Evolutionary conservation across 129 eudicot genomes (phyloP), one percentile per base, ranked within the genome.

Genomic region (Flaveria bidentis): DNA sequence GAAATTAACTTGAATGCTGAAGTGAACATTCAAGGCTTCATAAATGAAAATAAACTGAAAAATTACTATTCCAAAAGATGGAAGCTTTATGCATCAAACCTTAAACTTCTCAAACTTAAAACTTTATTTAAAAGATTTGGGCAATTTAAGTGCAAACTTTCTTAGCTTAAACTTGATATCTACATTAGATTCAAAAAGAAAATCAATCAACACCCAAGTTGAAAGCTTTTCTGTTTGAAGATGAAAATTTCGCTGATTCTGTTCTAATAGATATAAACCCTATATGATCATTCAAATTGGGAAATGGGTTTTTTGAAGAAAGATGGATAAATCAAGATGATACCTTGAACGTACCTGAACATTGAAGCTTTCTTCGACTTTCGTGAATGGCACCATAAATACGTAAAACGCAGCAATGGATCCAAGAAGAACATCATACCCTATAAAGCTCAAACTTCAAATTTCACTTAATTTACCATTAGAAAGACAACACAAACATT

Each of bases 311-410:
- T 28, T 4, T 30, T 30, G 5, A 30, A 30, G 36, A 30, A 30
- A 30, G 5, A 30, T 3, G 0, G 36, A 4, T 30, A 30, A 30
- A 30, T 30, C 36, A 3, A 30, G 5, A 30, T 15, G 53, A 60
- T 47, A 23, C 13, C 17, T 28, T 18, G 16, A 56, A 52, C 25
- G 33, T 69, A 91, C 98, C 96, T 95, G 99, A 76, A 95, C 84
- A 82, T 95, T 95, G 83, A 95, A 95, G 84, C 99, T 95, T 86
- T 95, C 99, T 89, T 95, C 99, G 50, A 95, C 99, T 82, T 95
- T 95, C 0, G 99, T 95, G 68, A 86, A 95, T 18, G 99, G 99
- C 6, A 56, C 93, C 88, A 85, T 85, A 60, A 91, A 76, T 2
- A 91, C 96, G 30, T 95, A 95, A 77, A 95, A 86, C 11, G 97